Evolutionary conservation across 2,329 filamentous ascomycete species (phyloP).

Genomic region (Claviceps spartinae): DNA sequence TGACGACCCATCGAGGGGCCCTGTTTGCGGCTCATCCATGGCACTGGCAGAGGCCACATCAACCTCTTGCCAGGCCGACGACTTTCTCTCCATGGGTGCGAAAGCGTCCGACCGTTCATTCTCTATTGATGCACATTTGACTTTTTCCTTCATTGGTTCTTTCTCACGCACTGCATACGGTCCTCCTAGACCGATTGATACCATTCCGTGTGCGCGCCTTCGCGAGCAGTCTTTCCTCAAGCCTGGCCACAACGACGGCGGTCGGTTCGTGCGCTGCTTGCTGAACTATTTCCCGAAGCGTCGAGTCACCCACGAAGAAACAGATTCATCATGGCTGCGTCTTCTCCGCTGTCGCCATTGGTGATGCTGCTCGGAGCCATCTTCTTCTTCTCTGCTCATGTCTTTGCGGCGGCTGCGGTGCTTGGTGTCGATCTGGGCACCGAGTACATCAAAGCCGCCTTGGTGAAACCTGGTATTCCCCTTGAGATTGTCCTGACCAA

Average conservation of each 20-base stretch:
- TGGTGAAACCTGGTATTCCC: slow-evolving; percentile 93
- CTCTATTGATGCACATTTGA: background rate
- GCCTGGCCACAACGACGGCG: background rate
- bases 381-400: slow-evolving; percentile 27
- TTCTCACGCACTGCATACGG: background rate
- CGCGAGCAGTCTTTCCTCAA: background rate
- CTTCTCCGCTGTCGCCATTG: slow-evolving; percentile 21
- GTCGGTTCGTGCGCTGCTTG: background rate
- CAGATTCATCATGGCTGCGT: slow-evolving; percentile 17
- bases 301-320: background rate
- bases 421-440: slow-evolving; percentile 90
- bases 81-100: background rate
- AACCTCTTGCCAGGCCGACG: slow-evolving; percentile 11
- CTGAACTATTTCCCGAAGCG: slow-evolving; percentile 1
- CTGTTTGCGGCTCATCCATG: background rate
- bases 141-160: background rate
- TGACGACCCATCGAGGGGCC: too few species aligned
- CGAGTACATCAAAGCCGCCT: slow-evolving; percentile 88
- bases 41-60: slow-evolving; percentile 20
- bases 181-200: background rate
- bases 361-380: slow-evolving; percentile 25
- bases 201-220: background rate
- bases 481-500: slow-evolving; percentile 97
- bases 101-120: background rate
- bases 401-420: slow-evolving; percentile 53